Evolutionary conservation across 306 rosid species (phyloP), one percentile per base, ranked within the genome.

Genomic region (Malus asiatica): DNA sequence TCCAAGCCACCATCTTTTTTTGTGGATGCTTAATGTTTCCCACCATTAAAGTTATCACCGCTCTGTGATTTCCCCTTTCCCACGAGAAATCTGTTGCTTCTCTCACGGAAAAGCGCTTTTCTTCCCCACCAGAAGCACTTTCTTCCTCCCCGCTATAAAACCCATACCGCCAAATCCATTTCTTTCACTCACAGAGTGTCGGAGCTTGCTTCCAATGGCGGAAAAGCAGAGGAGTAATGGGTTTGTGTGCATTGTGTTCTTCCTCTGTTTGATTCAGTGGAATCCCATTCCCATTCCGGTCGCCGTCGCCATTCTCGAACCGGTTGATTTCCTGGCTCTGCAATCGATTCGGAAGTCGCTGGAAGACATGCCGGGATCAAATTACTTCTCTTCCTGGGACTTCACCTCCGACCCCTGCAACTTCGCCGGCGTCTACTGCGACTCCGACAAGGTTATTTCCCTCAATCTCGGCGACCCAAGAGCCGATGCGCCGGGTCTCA

Each of bases 381-480:
- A 76, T 51, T 96, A 90, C 80, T 90, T 96, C 53, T 69, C 94
- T 1, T 86, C 98, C 19, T 96, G 99, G 99, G 99, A 96, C 77
- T 96, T 96, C 89, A 96, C 99, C 15, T 82, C 97, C 8, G 99
- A 96, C 76, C 99, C 99, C 0, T 96, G 99, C 68, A 87, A 74
- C 53, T 96, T 96, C 81, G 76, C 94, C 80, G 99, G 99, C n/a
- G 96, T 96, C 35, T 93, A 80, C 76, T 96, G 99, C 65, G 90
- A 89, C 9, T 84, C 96, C 33, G 89, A 90, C 40, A 88, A 83
- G 81, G 99, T 96, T 2, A 78, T 96, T 1, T 74, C 99, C 12
- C 97, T 96, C 77, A 96, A 96, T 77, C 98, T 96, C 66, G 99
- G 99, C 18, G 99, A 96, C 20, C 96, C 97, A 0, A 84, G 88